Conservation (phyloP, 2,329 filamentous ascomycete species). For the Ambrosiella cleistominuta region DNA sequence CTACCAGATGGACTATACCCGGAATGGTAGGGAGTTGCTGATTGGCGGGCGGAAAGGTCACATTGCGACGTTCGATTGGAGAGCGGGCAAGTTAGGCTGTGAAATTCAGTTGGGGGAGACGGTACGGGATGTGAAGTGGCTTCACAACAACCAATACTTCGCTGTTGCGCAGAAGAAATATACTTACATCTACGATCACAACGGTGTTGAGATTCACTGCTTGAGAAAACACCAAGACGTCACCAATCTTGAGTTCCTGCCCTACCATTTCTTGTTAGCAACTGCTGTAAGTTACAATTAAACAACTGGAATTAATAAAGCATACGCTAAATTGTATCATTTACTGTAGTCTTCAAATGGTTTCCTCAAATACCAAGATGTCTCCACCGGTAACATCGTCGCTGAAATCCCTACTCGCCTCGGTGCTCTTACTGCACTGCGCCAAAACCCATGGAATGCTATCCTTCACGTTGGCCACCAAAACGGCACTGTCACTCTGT, state of each 20-base stretch:
- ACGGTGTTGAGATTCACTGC: constrained; percentile 83
- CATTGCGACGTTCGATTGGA: constrained; percentile 92
- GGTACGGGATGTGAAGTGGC: constrained; percentile 72
- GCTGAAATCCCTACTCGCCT: constrained; percentile 71
- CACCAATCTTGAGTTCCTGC: constrained; percentile 84
- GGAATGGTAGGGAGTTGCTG: constrained; percentile 73
- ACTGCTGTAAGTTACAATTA: constrained; percentile 46
- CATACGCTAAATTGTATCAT: constrained; percentile 14
- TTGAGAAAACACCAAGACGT: constrained; percentile 82
- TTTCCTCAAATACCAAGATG: constrained; percentile 85
- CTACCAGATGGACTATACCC: constrained; percentile 74
- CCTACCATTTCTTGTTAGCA: constrained; percentile 86
- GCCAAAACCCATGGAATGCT: constrained; percentile 83
- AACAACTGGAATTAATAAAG: neutral
- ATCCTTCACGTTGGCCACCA: constrained; percentile 86
- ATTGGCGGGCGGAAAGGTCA: constrained; percentile 84
- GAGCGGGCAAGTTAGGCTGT: constrained; percentile 75
- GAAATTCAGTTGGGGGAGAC: constrained; percentile 86
- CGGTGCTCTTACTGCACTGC: constrained; percentile 65
- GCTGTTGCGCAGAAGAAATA: constrained; percentile 93
- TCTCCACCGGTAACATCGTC: constrained; percentile 78
- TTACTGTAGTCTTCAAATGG: constrained; percentile 50
- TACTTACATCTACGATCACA: constrained; percentile 87
- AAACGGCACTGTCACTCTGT: constrained; percentile 84
- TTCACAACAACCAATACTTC: constrained; percentile 90